Base-by-base conservation (phyloP, 2,329 filamentous ascomycete genomes). In the Pestalotiopsis fici region DNA sequence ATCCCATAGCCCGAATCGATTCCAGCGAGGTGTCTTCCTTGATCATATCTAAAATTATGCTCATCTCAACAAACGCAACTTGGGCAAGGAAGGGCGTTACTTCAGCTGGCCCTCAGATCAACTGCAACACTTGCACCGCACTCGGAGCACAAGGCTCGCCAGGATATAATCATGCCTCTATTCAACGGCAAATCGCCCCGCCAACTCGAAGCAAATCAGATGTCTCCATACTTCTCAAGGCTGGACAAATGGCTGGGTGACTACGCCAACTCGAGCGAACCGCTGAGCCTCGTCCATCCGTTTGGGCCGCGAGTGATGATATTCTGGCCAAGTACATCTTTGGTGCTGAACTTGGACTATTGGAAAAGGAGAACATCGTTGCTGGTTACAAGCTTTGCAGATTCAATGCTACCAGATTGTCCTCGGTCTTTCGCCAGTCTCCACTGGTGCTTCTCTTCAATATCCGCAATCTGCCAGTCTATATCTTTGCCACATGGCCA, bases 251-350 rank as follows among this genome's bases (percentile, higher is more conserved):
- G 31, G n/a, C 31, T 65, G 18, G 15, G 21, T 31, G n/a, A 21
- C 12, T 21, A 31, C 15, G 47, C 62, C 27, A 15, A 47, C 27
- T 65, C 62, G 31, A 21, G 50, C 18, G 62, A 65, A 23, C 39
- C 61, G 21, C 62, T 65, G 15, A 65, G 56, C 47, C 43, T 65
- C 28, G 37, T 47, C 18, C 62, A 65, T 35, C 47, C 56, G 23
- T 65, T 12, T 65, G 62, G 62, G 62, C 47, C 7, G 25, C 43
- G 7, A 55, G 47, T 23, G 56, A 65, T 25, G 62, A 65, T 21
- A 65, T 65, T 7, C 37, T 65, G 11, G 50, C 27, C 18, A 57
- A 56, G 47, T 65, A 65, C 47, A 64, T 64, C 61, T 64, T 64
- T 64, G 61, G 39, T 4, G n/a, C 39, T 11, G 61, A 54, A 18